Evolutionary conservation across 495 filamentous ascomycete species (phyloP), one percentile per base, ranked within the genome.

Genomic region (Podospora pseudocomata): DNA sequence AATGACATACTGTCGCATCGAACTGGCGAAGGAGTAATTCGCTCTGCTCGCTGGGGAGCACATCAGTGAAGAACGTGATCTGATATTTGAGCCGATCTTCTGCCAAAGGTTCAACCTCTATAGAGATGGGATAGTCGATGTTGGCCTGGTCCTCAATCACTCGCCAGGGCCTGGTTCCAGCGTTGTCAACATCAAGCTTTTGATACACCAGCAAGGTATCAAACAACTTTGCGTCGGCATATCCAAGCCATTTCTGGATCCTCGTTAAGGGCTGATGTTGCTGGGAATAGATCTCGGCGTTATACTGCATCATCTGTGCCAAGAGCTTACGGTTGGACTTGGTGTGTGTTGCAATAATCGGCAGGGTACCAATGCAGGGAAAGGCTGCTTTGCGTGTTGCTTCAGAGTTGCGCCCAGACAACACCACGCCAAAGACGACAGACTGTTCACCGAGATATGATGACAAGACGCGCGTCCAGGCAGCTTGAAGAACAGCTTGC

Each of bases 151-250:
- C 82, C 2, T 76, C 67, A 0, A 78, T 30, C 0, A 81, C 16
- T 1, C 66, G 61, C 75, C 78, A 80, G 0, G 73, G 74, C 18
- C 4, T 56, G 0, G 13, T 63, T 15, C 32, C 39, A 13, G 61
- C 13, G 0, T 26, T 26, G 39, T 53, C 39, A 19, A 69, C 27
- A 9, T 74, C 59, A 65, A 67, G 63, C 68, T 91, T 93, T 72
- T 94, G 92, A 73, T 91, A 94, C 0, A 88, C 88, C 73, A 96
- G 87, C 32, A 96, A 77, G 0, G 91, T 91, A 75, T 96, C 92
- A 71, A 96, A 94, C 2, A 92, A 82, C 15, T 81, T 79, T 23
- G 84, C 78, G 34, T 89, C 83, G 0, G 84, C 79, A 60, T 78
- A 80, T 3, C 86, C 86, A 60, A 89, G 80, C 84, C 86, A 89